Evolutionary conservation across 2,329 filamentous ascomycete genomes (phyloP), one percentile per base, ranked within the genome.

Genomic region (Torrubiella hemipterigena): DNA sequence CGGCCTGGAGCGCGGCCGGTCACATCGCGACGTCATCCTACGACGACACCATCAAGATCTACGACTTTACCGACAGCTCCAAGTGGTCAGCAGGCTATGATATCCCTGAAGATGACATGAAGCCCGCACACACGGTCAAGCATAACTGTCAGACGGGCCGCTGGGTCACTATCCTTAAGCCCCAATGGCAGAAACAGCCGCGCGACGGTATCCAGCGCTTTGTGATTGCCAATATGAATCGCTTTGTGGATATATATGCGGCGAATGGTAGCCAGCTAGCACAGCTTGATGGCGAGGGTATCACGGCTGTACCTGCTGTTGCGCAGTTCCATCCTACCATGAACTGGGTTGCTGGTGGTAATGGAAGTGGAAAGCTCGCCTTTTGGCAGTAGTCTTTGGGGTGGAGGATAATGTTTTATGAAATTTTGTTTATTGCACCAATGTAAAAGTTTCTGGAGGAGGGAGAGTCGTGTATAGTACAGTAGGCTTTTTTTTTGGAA

Each of bases 91-190:
- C 61, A 2, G 75, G 69, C 0, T 63, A 71, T 31, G 64, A 68
- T 3, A 52, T 93, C 9, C 52, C 56, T 0, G 67, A 75, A 2
- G 55, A 66, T 10, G 65, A 72, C 7, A 81, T 94, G 68, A 60
- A 73, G 38, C 87, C 89, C 0, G 60, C 67, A 1, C 68, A 76
- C 1, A 61, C 73, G 2, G 70, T 96, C 1, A 66, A 66, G 9
- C 91, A 98, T 48, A 98, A 98, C 49, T 95, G 94, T 48, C 91
- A 98, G 58, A 96, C 87, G 0, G 91, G 89, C 0, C 69, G 87
- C 33, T 95, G 85, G 85, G 86, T 95, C 0, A 93, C 85, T 0
- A 94, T 72, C 20, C 53, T 67, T 50, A 93, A 67, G 69, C 91
- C 52, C 0, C 85, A 94, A 45, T 98, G 91, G 91, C 91, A 98